These are phyloP conservation scores for Aspergillus brasiliensis DNA, from an alignment of 2,329 filamentous ascomycete species.

Conservation along the genomic window DNA sequence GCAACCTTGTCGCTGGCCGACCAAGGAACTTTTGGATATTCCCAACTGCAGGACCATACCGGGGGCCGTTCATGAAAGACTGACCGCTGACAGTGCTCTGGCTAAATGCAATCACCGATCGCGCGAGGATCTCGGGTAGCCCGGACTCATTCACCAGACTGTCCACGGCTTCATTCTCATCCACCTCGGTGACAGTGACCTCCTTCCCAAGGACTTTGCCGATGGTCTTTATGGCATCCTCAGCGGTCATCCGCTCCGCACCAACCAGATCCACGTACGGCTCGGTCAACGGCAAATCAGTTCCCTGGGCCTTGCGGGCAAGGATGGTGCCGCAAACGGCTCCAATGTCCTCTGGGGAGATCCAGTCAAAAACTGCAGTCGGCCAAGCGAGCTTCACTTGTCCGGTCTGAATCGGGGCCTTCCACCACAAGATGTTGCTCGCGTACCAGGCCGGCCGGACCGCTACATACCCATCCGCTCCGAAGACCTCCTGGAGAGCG, in stretches of 20 bases:
- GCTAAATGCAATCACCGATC: background rate
- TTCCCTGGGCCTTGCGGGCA: conserved; percentile 27
- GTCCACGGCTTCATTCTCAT: background rate
- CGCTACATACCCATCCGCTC: conserved; percentile 40
- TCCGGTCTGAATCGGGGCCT: conserved; percentile 28
- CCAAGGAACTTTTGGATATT: conserved; percentile 40
- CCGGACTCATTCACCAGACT: background rate
- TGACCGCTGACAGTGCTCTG: background rate
- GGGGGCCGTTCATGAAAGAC: background rate
- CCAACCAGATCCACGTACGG: conserved; percentile 17
- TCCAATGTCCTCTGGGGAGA: conserved; percentile 51
- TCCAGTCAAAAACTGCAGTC: conserved; percentile 40
- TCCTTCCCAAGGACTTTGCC: background rate
- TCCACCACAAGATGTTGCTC: conserved; percentile 43
- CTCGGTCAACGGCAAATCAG: background rate
- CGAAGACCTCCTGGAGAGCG: conserved; percentile 45
- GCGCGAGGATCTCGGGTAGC: background rate
- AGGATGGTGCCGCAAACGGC: conserved; percentile 45
- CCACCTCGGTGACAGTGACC: background rate
- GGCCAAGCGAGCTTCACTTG: conserved; percentile 37
- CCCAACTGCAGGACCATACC: conserved; percentile 21
- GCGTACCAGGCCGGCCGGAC: conserved; percentile 50
- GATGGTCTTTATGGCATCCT: conserved; percentile 10
- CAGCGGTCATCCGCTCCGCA: background rate
- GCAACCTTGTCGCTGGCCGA: conserved; percentile 29